These are phyloP conservation scores for Claviceps purpurea DNA, from an alignment of 2,329 filamentous ascomycete genomes.

Conservation along the genomic window DNA sequence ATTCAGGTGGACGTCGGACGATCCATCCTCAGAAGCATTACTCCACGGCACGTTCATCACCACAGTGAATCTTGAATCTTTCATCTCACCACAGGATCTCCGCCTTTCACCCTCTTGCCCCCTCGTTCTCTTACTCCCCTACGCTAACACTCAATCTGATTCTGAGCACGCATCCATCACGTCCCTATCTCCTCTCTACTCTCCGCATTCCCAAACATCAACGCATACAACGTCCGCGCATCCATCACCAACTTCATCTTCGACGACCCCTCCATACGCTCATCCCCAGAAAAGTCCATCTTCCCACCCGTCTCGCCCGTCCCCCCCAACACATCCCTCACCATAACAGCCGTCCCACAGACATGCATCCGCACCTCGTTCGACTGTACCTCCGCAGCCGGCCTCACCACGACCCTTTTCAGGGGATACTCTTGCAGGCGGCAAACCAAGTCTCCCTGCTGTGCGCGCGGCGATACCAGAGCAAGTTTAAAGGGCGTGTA, in stretches of 20 bases:
- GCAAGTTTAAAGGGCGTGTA: constrained; percentile 6
- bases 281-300: neutral
- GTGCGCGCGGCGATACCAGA: constrained; percentile 5
- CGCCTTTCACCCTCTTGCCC: neutral
- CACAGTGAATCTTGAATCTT: too few relatives aligned
- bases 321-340: constrained; percentile 3
- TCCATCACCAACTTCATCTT: constrained; percentile 2
- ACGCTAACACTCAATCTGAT: too few relatives aligned
- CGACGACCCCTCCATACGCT: neutral
- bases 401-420: constrained; percentile 7
- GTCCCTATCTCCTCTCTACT: too few relatives aligned
- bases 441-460: constrained; percentile 6
- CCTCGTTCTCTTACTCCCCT: neutral
- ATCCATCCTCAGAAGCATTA: too few relatives aligned
- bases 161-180: too few relatives aligned
- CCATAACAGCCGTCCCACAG: constrained; percentile 6
- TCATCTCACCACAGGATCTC: too few relatives aligned
- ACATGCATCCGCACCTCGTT: constrained; percentile 6
- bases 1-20: too few relatives aligned
- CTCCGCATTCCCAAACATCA: constrained; percentile 5
- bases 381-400: constrained; percentile 2
- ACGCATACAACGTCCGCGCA: constrained; percentile 6
- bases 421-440: constrained; percentile 5
- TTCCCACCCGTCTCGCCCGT: neutral
- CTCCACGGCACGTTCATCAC: too few relatives aligned